Base-by-base conservation (phyloP, 345 rosid species). In the Gossypium stocksii region DNA sequence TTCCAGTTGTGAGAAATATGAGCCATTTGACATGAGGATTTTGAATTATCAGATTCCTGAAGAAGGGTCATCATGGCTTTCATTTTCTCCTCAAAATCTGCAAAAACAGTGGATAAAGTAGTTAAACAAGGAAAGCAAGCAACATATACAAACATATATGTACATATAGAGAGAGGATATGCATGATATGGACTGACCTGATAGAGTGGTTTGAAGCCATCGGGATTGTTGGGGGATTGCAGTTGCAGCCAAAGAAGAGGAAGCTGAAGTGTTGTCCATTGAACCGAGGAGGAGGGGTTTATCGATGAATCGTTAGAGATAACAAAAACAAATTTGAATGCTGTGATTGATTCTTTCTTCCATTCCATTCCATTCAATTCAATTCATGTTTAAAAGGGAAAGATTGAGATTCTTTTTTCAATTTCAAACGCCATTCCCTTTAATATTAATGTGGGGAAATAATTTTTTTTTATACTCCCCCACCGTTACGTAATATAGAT, bases 21-120 rank as follows among this genome's bases (percentile, higher is more conserved):
- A 27, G 11, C 54, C 45, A 29, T 65, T 12, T 25, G 41, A 10
- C 19, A 51, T 38, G 78, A 58, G 9, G 76, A 56, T 12, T 52
- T 68, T 0, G 38, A 59, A 4, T 72, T 58, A 2, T 74, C 41
- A 60, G 17, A 46, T 44, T 75, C 79, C 71, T 59, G 81, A 74
- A 80, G 17, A 44, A 86, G 76, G 77, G 49, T 79, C 80, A 60
- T 52, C 64, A 81, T 72, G 56, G 75, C 77, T 41, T 76, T 73
- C 83, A 80, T 75, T 27, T 82, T 84, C 72, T 60, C 71, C 16
- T 83, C 81, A 29, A 78, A 64, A 13, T 83, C 91, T 88, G 88
- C 80, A 79, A 57, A 34, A 45, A 70, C 11, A 45, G 9, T 54
- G 23, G 17, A 25, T 14, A 10, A 67, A 19, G 12, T 11, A 49